phyloP scores from a whole-genome alignment of 1,284 basidiomycete species.

The Porodaedalea pini region DNA sequence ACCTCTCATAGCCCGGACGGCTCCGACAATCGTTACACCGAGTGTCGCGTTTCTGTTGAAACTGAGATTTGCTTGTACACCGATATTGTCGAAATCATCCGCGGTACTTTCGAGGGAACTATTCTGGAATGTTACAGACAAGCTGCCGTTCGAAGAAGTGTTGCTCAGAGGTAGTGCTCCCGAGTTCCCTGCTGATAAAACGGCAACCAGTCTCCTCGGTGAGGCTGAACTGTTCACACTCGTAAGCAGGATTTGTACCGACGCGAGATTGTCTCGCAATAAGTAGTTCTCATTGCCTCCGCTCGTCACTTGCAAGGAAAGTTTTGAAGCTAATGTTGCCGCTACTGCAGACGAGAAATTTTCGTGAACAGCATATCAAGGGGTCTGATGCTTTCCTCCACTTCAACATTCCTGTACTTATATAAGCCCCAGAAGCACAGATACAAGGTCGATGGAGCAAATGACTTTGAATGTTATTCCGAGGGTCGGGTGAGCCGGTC shows the following conservation, averaged over 20 bases:
- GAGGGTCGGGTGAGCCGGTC: no score
- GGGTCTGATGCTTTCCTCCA: no score
- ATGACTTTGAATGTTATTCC: no score
- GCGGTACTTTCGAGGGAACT: conserved; percentile 26
- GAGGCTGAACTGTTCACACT: conserved; percentile 29
- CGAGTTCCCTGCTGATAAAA: conserved; percentile 41
- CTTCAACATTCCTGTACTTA: no score
- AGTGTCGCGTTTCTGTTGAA: conserved; percentile 35
- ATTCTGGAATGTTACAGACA: conserved; percentile 31
- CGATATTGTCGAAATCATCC: conserved; percentile 34
- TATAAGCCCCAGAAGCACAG: no score
- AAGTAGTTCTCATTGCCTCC: conserved; percentile 42
- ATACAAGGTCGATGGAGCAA: no score
- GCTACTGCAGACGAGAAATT: no score
- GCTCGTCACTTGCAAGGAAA: conserved; percentile 25
- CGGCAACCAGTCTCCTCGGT: conserved; percentile 38
- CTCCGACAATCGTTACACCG: conserved; percentile 39
- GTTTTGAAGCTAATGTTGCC: no score
- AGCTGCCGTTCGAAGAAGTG: conserved; percentile 17
- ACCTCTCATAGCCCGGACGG: conserved; percentile 38
- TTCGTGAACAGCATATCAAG: no score
- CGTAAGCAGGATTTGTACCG: conserved; percentile 38
- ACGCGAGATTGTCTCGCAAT: conserved; percentile 36
- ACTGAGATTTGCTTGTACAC: conserved; percentile 34
- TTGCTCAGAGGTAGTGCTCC: conserved; percentile 33